A percentile compares a stretch with the other conserved stretches of the same genome.
Evolutionary conservation across 495 filamentous ascomycete genomes (phyloP).

Genomic region (Tuber indicum): DNA sequence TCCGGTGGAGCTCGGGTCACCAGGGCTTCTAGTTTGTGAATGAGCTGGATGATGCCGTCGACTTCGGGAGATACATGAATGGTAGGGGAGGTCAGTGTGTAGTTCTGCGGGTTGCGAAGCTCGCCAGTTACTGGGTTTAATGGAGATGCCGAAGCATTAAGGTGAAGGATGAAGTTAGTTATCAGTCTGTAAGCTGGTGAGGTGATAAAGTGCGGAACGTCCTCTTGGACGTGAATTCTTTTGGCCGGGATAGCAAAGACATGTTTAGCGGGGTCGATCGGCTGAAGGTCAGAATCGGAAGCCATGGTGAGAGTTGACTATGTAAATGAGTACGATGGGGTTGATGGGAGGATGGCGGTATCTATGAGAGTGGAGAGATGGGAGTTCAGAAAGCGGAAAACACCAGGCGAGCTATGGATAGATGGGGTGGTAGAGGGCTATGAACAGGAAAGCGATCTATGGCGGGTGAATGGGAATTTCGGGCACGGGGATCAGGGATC

Average conservation of each 20-base stretch:
- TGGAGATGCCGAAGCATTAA: conserved; percentile 83
- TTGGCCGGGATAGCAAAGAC: conserved; percentile 58
- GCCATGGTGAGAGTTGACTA: conserved; percentile 9
- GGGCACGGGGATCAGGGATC: conserved; percentile 3
- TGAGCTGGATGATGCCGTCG: conserved; percentile 49
- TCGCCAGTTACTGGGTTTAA: conserved; percentile 44
- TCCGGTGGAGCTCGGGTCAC: conserved; percentile 77
- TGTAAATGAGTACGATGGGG: background rate
- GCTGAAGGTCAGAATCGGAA: conserved; percentile 10
- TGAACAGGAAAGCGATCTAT: background rate
- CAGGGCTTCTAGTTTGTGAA: conserved; percentile 59
- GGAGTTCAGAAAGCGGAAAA: background rate
- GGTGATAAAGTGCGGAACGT: conserved; percentile 68
- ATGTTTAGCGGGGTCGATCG: conserved; percentile 38
- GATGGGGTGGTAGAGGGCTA: background rate
- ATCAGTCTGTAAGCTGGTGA: conserved; percentile 81
- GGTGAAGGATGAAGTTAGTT: conserved; percentile 75
- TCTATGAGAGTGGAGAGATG: background rate
- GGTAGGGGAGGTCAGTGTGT: conserved; percentile 26
- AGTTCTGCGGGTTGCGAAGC: conserved; percentile 48
- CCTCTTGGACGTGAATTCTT: conserved; percentile 69
- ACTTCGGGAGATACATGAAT: conserved; percentile 30
- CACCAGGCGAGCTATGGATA: background rate
- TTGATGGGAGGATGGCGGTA: conserved; percentile 7
- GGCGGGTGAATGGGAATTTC: background rate